Percentiles rank a stretch among this genome's conserved stretches.
Evolutionary conservation across 1,284 basidiomycete species (phyloP).

Genomic region (Schizophyllum amplum): DNA sequence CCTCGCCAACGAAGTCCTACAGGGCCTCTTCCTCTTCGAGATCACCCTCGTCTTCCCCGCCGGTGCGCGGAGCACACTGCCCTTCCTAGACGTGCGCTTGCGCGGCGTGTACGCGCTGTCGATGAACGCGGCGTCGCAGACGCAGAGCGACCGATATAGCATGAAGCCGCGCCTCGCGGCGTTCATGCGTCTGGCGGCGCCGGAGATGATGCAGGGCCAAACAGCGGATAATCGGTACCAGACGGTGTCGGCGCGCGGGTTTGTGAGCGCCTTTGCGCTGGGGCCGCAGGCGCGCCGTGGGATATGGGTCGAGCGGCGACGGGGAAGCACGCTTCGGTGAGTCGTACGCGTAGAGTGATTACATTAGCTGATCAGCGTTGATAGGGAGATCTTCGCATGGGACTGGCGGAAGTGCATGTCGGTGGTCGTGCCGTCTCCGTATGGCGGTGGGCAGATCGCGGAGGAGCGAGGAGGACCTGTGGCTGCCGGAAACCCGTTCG

Average conservation of each 20-base stretch:
- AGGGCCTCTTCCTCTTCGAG: background rate
- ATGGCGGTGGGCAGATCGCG: too few relatives aligned
- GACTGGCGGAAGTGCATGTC: conserved; percentile 22
- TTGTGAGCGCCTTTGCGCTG: conserved; percentile 36
- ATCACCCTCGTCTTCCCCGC: background rate
- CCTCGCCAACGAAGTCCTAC: background rate
- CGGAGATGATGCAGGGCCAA: too few relatives aligned
- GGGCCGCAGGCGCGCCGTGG: conserved; percentile 38
- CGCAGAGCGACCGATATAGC: background rate
- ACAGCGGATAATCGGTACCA: background rate
- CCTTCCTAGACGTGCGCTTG: background rate
- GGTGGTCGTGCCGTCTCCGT: conserved; percentile 4
- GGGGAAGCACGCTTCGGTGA: conserved; percentile 28
- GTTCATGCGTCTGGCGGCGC: too few relatives aligned
- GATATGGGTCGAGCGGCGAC: conserved; percentile 41
- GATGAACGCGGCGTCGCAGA: background rate
- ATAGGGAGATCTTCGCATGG: background rate
- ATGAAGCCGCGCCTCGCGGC: too few relatives aligned
- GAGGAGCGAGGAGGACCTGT: too few relatives aligned
- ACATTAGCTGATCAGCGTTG: too few relatives aligned
- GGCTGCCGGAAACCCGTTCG: too few relatives aligned
- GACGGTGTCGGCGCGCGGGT: conserved; percentile 21
- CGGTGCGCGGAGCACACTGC: background rate
- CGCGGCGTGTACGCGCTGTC: background rate
- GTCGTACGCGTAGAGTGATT: too few relatives aligned